Evolutionary conservation across 805 yeast species (phyloP).

Genomic region (Ogataea trehalophila): DNA sequence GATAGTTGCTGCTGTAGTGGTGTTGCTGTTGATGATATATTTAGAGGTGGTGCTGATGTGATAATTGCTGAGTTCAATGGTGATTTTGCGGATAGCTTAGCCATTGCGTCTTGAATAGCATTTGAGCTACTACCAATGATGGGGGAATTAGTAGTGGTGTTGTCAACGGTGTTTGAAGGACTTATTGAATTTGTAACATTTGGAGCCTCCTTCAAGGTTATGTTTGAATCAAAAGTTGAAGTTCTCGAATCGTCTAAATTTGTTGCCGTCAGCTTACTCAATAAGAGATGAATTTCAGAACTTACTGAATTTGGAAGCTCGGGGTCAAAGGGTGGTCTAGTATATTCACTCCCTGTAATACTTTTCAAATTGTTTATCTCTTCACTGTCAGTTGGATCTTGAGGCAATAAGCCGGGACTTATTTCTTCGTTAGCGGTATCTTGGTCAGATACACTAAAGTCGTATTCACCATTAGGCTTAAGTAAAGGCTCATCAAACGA

Average conservation of each 20-base stretch:
- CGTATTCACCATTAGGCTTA: constrained; percentile 6
- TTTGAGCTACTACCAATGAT: not conserved
- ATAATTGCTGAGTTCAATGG: not conserved
- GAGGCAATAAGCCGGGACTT: constrained; percentile 11
- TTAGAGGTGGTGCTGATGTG: not conserved
- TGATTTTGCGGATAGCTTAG: not conserved
- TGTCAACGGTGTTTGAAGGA: not conserved
- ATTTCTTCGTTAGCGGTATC: constrained; percentile 11
- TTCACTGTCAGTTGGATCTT: not conserved
- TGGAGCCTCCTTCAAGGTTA: constrained; percentile 6
- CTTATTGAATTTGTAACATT: not conserved
- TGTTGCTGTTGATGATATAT: not conserved
- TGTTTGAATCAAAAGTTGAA: constrained; percentile 12
- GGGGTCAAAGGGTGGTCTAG: not conserved
- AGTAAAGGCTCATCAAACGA: constrained; percentile 2
- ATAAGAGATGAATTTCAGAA: constrained; percentile 11
- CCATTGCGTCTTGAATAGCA: not conserved
- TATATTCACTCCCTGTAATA: not conserved
- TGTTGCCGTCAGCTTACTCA: not conserved
- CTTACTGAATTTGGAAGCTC: constrained; percentile 3
- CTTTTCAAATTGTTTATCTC: not conserved
- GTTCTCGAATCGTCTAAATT: constrained; percentile 7
- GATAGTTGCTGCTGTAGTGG: not conserved
- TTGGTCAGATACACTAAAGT: constrained; percentile 12
- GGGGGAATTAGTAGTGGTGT: not conserved